Conservation (phyloP, 768 basidiomycete species). For the Cystobasidium onofrii region DNA sequence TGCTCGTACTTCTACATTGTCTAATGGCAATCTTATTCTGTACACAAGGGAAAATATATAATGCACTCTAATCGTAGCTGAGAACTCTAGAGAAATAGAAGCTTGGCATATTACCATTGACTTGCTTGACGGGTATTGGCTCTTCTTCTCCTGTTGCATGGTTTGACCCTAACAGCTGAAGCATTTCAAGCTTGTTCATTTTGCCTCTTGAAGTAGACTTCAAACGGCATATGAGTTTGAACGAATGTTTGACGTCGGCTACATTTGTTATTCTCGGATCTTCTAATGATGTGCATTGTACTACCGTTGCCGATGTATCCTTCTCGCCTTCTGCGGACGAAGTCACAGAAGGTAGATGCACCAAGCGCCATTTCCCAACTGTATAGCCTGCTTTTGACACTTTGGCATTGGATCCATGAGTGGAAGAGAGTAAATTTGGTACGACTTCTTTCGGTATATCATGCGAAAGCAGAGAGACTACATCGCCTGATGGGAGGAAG, state of each 20-base stretch:
- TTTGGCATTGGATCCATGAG: not conserved
- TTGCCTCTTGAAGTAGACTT: slow-evolving; percentile 37
- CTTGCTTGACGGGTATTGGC: slow-evolving; percentile 35
- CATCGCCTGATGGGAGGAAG: slow-evolving; percentile 41
- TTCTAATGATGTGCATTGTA: slow-evolving; percentile 37
- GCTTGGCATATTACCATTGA: slow-evolving; percentile 32
- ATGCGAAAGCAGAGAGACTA: slow-evolving; percentile 40
- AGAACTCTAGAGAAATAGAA: slow-evolving; percentile 41
- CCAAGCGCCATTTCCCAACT: slow-evolving; percentile 25
- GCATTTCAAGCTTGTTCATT: slow-evolving; percentile 42
- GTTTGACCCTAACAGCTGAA: slow-evolving; percentile 35
- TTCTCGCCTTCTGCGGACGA: not conserved
- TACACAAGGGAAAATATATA: too few species aligned
- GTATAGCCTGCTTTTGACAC: slow-evolving; percentile 10
- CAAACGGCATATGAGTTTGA: slow-evolving; percentile 34
- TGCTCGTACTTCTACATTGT: not conserved
- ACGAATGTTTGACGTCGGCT: slow-evolving; percentile 36
- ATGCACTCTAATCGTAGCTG: slow-evolving; percentile 31
- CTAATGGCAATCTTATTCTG: not conserved
- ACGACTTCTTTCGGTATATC: slow-evolving; percentile 38
- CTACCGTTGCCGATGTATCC: slow-evolving; percentile 27
- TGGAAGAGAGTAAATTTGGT: slow-evolving; percentile 32
- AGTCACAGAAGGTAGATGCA: not conserved
- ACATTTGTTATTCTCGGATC: slow-evolving; percentile 35
- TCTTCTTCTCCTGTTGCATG: slow-evolving; percentile 35